These are phyloP conservation scores for Chamaenerion angustifolium DNA, from an alignment of 345 rosid genomes.

Conservation along the genomic window DNA sequence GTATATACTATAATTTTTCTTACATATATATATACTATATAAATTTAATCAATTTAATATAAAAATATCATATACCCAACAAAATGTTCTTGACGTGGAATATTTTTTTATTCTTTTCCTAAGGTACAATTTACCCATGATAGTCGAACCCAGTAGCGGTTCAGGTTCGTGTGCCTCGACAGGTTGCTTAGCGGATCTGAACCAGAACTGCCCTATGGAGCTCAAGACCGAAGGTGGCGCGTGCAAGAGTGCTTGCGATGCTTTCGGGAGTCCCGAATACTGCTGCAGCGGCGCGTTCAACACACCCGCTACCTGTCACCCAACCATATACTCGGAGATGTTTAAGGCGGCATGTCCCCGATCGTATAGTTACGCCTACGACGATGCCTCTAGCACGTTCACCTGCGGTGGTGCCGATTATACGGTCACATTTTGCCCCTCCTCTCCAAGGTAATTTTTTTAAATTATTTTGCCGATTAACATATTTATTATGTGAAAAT, in stretches of 20 bases:
- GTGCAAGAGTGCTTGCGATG: slow-evolving; percentile 90
- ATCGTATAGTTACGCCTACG: slow-evolving; percentile 90
- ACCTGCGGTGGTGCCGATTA: slow-evolving; percentile 87
- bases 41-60: too few species aligned
- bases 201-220: slow-evolving; percentile 71
- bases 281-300: slow-evolving; percentile 94
- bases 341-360: slow-evolving; percentile 91
- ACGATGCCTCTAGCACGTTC: slow-evolving; percentile 83
- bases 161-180: slow-evolving; percentile 67
- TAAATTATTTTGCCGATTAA: neutral
- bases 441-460: slow-evolving; percentile 60
- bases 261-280: slow-evolving; percentile 83
- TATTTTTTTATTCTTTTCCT: neutral
- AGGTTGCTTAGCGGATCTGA: slow-evolving; percentile 67
- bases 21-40: too few species aligned
- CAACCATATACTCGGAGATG: slow-evolving; percentile 84
- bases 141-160: slow-evolving; percentile 63
- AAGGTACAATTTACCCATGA: slow-evolving; percentile 60
- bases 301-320: slow-evolving; percentile 69
- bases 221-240: slow-evolving; percentile 48
- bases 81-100: neutral
- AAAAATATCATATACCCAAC: too few species aligned
- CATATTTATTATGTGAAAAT: neutral
- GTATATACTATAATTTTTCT: too few species aligned
- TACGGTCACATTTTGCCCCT: slow-evolving; percentile 87